Evolutionary conservation across 2,329 filamentous ascomycete species (phyloP).

Genomic region (Venturia oleaginea): DNA sequence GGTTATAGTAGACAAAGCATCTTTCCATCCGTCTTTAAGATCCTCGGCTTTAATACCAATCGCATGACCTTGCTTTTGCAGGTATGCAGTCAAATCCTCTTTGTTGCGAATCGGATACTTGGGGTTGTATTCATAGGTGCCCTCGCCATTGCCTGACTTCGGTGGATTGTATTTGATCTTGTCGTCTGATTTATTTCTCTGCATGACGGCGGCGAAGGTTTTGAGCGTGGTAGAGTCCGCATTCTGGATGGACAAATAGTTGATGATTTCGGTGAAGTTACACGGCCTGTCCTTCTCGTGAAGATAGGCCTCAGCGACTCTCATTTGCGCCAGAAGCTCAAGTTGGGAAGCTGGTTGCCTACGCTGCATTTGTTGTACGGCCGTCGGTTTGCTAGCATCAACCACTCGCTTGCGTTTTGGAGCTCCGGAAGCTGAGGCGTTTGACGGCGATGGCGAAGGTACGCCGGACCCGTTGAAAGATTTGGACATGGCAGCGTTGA

Average conservation of each 20-base stretch:
- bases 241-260: constrained; percentile 65
- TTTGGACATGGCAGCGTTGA: background rate
- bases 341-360: background rate
- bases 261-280: constrained; percentile 66
- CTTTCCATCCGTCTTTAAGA: constrained; percentile 90
- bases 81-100: constrained; percentile 66
- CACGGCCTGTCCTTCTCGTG: constrained; percentile 60
- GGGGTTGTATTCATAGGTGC: constrained; percentile 76
- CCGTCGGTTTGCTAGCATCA: background rate
- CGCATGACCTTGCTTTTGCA: constrained; percentile 74
- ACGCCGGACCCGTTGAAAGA: background rate
- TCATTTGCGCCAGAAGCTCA: constrained; percentile 67
- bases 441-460: constrained; percentile 27
- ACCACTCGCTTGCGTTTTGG: constrained; percentile 14
- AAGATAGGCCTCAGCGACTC: constrained; percentile 78
- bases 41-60: constrained; percentile 78
- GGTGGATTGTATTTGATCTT: constrained; percentile 49
- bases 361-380: background rate
- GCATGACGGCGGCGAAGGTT: constrained; percentile 47
- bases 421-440: constrained; percentile 13
- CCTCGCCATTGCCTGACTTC: constrained; percentile 48
- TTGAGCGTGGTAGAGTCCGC: constrained; percentile 38
- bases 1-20: constrained; percentile 69
- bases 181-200: constrained; percentile 56
- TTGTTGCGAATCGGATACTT: constrained; percentile 73